Conservation (phyloP, 2,329 filamentous ascomycete species). For the Amesomyces nigricolor region DNA sequence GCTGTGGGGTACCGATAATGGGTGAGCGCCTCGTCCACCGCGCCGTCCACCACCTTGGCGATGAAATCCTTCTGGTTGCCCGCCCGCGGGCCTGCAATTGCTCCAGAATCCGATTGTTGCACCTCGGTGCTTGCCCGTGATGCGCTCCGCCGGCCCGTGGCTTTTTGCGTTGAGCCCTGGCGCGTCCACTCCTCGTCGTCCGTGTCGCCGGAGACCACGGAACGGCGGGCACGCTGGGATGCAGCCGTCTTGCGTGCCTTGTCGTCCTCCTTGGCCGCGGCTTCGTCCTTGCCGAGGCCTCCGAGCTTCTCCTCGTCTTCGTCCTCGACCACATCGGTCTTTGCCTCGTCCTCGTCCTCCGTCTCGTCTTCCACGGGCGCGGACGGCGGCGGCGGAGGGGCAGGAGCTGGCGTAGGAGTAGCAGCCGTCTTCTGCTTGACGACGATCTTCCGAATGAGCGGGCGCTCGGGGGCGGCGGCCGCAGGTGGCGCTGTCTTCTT, state of each 20-base stretch:
- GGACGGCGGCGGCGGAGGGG: slow-evolving; percentile 20
- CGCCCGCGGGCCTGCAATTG: slow-evolving; percentile 20
- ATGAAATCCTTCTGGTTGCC: slow-evolving; percentile 40
- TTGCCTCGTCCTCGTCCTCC: slow-evolving; percentile 26
- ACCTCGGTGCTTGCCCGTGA: slow-evolving; percentile 21
- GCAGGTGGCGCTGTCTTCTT: slow-evolving; percentile 39
- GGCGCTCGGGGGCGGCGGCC: slow-evolving; percentile 16
- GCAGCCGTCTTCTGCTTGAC: slow-evolving; percentile 33
- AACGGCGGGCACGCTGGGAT: slow-evolving; percentile 19
- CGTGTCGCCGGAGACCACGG: slow-evolving; percentile 16
- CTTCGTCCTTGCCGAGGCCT: slow-evolving; percentile 14
- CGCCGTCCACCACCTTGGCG: slow-evolving; percentile 50
- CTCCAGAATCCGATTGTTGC: slow-evolving; percentile 22
- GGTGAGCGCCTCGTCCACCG: slow-evolving; percentile 54
- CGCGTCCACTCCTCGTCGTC: slow-evolving; percentile 21
- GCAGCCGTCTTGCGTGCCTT: slow-evolving; percentile 11
- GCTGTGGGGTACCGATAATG: slow-evolving; percentile 56
- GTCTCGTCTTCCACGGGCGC: slow-evolving; percentile 27
- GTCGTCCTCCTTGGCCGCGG: not conserved
- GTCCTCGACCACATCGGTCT: slow-evolving; percentile 15
- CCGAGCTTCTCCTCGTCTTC: slow-evolving; percentile 9
- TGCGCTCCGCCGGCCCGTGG: slow-evolving; percentile 21
- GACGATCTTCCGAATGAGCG: slow-evolving; percentile 41
- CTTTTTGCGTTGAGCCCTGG: slow-evolving; percentile 15
- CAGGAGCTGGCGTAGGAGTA: not conserved